These are phyloP conservation scores for Eragrostis nindensis DNA, from an alignment of 176 grass and related monocot genomes.

Conservation along the genomic window DNA sequence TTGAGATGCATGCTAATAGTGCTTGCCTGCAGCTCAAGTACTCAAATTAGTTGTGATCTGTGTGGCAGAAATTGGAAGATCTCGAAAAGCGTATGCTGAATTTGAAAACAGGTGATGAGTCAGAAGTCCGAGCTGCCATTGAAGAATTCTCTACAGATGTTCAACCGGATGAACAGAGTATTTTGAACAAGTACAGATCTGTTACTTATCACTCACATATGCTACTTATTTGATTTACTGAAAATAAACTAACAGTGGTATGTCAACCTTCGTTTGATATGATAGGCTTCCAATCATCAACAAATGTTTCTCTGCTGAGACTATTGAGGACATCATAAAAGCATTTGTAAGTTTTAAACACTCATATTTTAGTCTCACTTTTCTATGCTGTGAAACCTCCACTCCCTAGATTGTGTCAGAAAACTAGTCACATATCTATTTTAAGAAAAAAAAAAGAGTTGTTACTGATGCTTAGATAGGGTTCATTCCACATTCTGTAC, in stretches of 20 bases:
- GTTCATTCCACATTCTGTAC: constrained; percentile 6
- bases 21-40: constrained; percentile 15
- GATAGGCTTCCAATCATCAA: constrained; percentile 81
- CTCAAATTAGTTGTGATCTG: constrained; percentile 26
- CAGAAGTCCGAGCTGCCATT: constrained; percentile 61
- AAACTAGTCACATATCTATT: neutral
- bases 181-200: constrained; percentile 74
- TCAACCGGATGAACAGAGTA: constrained; percentile 67
- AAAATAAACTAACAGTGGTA: constrained; percentile 22
- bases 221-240: constrained; percentile 2
- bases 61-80: constrained; percentile 70
- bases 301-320: constrained; percentile 86
- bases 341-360: constrained; percentile 65
- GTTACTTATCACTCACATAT: neutral
- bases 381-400: constrained; percentile 13
- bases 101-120: constrained; percentile 58
- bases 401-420: neutral
- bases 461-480: too few relatives aligned
- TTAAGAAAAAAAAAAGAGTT: too few relatives aligned
- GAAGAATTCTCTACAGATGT: constrained; percentile 79
- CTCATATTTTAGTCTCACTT: neutral
- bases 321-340: constrained; percentile 83
- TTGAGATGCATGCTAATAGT: constrained; percentile 24
- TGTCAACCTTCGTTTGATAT: constrained; percentile 41
- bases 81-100: constrained; percentile 70